phyloP scores from a whole-genome alignment of 345 rosid genomes.

The Citrus inodora region DNA sequence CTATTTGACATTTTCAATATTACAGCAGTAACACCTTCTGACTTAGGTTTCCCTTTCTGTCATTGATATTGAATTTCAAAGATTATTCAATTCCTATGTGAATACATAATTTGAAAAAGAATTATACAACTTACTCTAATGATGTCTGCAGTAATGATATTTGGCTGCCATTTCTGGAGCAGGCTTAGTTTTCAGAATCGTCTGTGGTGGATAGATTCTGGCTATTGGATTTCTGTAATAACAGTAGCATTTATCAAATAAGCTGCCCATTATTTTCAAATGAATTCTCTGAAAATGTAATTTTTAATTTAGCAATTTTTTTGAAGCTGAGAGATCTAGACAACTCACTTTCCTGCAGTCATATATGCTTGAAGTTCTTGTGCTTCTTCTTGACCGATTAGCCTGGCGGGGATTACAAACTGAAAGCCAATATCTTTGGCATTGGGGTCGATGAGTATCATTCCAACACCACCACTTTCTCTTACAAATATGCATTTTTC shows the following conservation, averaged over 20 bases:
- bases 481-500: slow-evolving; percentile 27
- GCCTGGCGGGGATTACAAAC: slow-evolving; percentile 32
- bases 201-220: slow-evolving; percentile 32
- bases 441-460: slow-evolving; percentile 34
- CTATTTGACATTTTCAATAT: neutral
- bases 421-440: slow-evolving; percentile 40
- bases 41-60: neutral
- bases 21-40: neutral
- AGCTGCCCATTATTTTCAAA: neutral
- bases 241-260: neutral
- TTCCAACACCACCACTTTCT: slow-evolving; percentile 43
- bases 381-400: slow-evolving; percentile 40
- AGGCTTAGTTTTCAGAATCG: slow-evolving; percentile 30
- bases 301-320: slow-evolving; percentile 3
- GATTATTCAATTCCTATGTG: neutral
- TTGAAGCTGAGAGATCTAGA: neutral
- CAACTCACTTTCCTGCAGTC: slow-evolving; percentile 33
- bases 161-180: slow-evolving; percentile 46
- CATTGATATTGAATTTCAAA: neutral
- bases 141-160: slow-evolving; percentile 37
- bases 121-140: slow-evolving; percentile 33
- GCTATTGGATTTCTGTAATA: slow-evolving; percentile 35
- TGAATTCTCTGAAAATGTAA: neutral
- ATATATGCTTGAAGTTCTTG: slow-evolving; percentile 33
- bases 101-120: neutral